Conservation (phyloP, 2,329 filamentous ascomycete genomes). For the Apiospora pterosperma region DNA sequence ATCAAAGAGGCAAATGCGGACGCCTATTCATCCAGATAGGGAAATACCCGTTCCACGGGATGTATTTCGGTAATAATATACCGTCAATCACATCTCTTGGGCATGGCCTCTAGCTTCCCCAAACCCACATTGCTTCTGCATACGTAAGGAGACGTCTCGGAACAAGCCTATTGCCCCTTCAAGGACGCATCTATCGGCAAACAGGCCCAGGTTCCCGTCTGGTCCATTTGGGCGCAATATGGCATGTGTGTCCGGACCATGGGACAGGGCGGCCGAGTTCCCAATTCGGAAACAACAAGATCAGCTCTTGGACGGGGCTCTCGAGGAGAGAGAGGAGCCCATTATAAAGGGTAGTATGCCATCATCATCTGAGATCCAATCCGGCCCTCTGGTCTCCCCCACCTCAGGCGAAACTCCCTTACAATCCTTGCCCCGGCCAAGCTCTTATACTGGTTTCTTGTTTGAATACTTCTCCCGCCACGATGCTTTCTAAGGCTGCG, state of each 20-base stretch:
- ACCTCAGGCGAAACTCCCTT: too few relatives aligned
- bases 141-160: neutral
- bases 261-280: neutral
- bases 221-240: neutral
- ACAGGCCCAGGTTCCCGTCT: neutral
- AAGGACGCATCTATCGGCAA: neutral
- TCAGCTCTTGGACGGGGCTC: neutral
- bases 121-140: neutral
- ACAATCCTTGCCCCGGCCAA: neutral
- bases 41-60: neutral
- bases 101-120: neutral
- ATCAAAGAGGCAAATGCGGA: neutral
- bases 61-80: neutral
- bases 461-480: neutral
- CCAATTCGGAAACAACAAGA: neutral
- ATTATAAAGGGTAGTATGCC: neutral
- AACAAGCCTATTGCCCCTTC: neutral
- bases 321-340: too few relatives aligned
- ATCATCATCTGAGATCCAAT: neutral
- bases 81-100: neutral
- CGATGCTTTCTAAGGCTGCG: slow-evolving; percentile 23
- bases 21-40: neutral
- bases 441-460: neutral
- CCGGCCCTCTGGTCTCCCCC: neutral
- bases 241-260: neutral